Evolutionary conservation across 768 basidiomycete species (phyloP), one percentile per base, ranked within the genome.

Genomic region (Hirschioporus abietinus): DNA sequence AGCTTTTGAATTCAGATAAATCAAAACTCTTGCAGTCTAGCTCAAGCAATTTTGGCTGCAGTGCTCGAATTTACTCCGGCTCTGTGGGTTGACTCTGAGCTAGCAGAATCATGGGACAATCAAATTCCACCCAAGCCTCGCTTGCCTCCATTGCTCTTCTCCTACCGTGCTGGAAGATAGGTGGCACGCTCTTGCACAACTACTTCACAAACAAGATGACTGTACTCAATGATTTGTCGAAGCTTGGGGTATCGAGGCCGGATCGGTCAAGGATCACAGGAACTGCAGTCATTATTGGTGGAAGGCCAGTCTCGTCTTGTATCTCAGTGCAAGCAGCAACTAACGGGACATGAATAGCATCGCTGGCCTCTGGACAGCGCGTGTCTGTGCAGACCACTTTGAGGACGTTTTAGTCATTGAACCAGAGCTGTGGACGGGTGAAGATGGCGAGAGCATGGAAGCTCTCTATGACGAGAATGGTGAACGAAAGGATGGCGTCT

Each of bases 311-410:
- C 30, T 17, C 20, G 15, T 12, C 12, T 4, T 15, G 12, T 52
- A 20, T 6, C 1, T 52, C 10, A 2, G 42, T 52, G 20, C 12
- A 20, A 20, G 10, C 20, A 12, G 42, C 7, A 36, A 15, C 42
- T 52, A 20, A 52, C 42, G 20, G 10, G 12, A 15, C 12, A 52
- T 52, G 20, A 52, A 6, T 27, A 67, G 66, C 26, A 58, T 67
- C 24, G 63, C 30, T 9, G 66, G 66, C 10, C 35, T 67, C 18
- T 58, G 64, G 24, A 30, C 66, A 8, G 66, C 66, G 27, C 35
- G 66, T 18, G 34, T 67, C 18, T 64, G 65, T 27, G 36, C 65
- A 7, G 60, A 64, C 58, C 66, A 67, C 34, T 67, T 67, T 26
- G 26, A 35, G 24, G 27, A 60, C 17, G 66, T 67, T n/a, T 24